Conservation (phyloP, 805 yeast genomes). For the Candida suzukii region DNA sequence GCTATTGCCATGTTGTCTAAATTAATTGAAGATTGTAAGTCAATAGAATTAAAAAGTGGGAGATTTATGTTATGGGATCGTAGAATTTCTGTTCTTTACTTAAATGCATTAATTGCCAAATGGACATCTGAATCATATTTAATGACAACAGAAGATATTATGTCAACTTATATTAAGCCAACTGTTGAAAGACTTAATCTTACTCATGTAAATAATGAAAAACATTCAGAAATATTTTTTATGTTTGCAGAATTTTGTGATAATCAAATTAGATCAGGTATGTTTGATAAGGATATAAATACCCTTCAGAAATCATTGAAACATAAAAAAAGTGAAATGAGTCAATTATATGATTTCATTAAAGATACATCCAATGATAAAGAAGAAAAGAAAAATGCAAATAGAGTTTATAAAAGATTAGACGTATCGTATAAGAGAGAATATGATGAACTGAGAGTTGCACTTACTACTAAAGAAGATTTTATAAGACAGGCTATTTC, state of each 20-base stretch:
- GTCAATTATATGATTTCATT: conserved; percentile 38
- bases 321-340: conserved; percentile 39
- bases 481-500: conserved; percentile 44
- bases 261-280: conserved; percentile 43
- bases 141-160: conserved; percentile 54
- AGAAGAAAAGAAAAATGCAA: conserved; percentile 45
- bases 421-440: conserved; percentile 44
- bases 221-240: conserved; percentile 41
- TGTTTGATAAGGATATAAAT: conserved; percentile 35
- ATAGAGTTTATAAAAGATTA: conserved; percentile 42
- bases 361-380: conserved; percentile 32
- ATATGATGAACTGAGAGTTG: conserved; percentile 32
- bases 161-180: conserved; percentile 48
- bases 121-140: conserved; percentile 73
- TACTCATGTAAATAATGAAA: conserved; percentile 12
- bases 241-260: conserved; percentile 71
- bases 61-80: too few species aligned
- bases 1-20: neutral
- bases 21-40: too few species aligned
- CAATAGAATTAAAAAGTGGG: too few species aligned
- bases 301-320: conserved; percentile 29
- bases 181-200: conserved; percentile 22
- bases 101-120: conserved; percentile 37
- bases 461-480: conserved; percentile 29
- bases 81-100: conserved; percentile 5